These are phyloP conservation scores for Rhizopogon sp. DNA, from an alignment of 768 basidiomycete species.

Conservation along the genomic window DNA sequence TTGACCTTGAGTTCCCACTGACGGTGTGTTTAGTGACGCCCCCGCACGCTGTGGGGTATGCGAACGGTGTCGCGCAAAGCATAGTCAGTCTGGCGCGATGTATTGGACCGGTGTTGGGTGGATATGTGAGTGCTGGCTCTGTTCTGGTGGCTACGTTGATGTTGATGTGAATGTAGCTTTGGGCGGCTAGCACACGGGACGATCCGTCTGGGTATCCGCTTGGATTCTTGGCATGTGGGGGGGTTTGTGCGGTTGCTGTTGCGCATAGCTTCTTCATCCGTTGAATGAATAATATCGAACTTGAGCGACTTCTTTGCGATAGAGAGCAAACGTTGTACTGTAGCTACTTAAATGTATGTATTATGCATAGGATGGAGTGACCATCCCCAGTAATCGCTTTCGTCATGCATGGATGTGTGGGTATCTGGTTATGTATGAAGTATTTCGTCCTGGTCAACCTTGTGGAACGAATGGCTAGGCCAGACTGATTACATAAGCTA, in stretches of 20 bases:
- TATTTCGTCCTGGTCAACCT: too few relatives aligned
- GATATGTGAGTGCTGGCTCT: constrained; percentile 46
- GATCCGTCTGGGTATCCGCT: constrained; percentile 68
- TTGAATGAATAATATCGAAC: constrained; percentile 22
- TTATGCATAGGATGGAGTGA: too few relatives aligned
- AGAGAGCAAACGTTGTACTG: not conserved
- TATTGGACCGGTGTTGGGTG: constrained; percentile 80
- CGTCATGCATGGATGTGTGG: too few relatives aligned
- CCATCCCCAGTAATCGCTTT: too few relatives aligned
- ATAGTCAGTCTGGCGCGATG: constrained; percentile 92
- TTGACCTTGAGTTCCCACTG: not conserved
- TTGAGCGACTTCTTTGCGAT: not conserved
- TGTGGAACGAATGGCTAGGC: too few relatives aligned
- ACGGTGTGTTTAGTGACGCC: constrained; percentile 67
- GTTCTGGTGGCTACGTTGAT: not conserved
- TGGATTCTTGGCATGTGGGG: constrained; percentile 67
- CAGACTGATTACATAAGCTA: too few relatives aligned
- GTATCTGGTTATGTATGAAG: too few relatives aligned
- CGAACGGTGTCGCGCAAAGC: constrained; percentile 95
- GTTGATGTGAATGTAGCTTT: constrained; percentile 41
- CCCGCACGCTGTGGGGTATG: constrained; percentile 80
- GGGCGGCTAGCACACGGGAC: constrained; percentile 67
- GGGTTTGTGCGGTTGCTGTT: constrained; percentile 55
- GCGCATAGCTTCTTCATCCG: constrained; percentile 73
- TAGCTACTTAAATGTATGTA: too few relatives aligned